Percentiles rank a stretch among this genome's conserved stretches.
These are phyloP conservation scores for Candida neerlandica DNA, from an alignment of 1,139 yeast genomes.

Conservation along the genomic window DNA sequence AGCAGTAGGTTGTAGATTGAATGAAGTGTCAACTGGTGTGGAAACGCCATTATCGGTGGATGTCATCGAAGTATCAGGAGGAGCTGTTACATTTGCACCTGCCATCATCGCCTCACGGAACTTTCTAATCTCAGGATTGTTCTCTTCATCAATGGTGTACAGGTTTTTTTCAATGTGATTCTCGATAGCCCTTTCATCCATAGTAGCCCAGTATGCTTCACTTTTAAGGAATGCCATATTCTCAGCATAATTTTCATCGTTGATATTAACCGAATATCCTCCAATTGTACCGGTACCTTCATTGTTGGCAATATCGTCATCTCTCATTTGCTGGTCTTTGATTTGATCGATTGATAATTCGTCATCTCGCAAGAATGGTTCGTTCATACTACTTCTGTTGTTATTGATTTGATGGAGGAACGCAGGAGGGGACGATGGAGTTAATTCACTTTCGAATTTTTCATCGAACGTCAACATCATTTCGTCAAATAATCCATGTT, in stretches of 20 bases:
- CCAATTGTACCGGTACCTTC: conserved; percentile 16
- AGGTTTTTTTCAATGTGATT: conserved; percentile 7
- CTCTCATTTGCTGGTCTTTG: conserved; percentile 42
- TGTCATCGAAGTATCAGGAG: not conserved
- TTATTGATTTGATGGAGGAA: conserved; percentile 3
- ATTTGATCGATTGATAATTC: conserved; percentile 48
- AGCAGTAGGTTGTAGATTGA: not conserved
- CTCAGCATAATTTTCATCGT: conserved; percentile 25
- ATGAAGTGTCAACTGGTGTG: not conserved
- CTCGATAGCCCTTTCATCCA: conserved; percentile 21
- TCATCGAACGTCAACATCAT: conserved; percentile 34
- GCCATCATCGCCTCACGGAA: conserved; percentile 3
- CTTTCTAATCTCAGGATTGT: not conserved
- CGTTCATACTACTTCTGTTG: conserved; percentile 17
- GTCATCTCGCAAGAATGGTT: conserved; percentile 46
- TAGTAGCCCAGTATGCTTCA: conserved; percentile 34
- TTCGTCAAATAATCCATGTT: conserved; percentile 34
- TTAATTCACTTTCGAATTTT: conserved; percentile 24
- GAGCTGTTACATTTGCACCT: not conserved
- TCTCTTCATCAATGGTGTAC: conserved; percentile 5
- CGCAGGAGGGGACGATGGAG: conserved; percentile 19
- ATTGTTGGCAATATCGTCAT: conserved; percentile 22
- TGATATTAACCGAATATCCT: not conserved
- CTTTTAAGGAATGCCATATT: conserved; percentile 34
- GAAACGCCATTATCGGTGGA: not conserved